Evolutionary conservation across 2,329 filamentous ascomycete species (phyloP).

Genomic region (Hymenoscyphus occultus): DNA sequence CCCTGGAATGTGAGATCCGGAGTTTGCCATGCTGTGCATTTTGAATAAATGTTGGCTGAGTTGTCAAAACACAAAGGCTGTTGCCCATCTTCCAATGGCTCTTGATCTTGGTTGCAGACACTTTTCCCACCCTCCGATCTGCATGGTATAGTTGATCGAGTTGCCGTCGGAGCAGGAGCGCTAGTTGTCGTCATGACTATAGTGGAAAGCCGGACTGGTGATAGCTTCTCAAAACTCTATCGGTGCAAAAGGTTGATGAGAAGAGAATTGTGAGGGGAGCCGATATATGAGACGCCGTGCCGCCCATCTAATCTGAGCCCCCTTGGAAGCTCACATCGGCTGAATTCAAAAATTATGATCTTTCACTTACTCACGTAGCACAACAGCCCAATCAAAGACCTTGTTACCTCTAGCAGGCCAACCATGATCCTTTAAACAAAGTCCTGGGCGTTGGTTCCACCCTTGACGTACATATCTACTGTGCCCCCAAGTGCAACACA

Average conservation of each 20-base stretch:
- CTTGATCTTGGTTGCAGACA: too few relatives aligned
- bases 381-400: neutral
- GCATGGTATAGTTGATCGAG: neutral
- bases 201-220: too few relatives aligned
- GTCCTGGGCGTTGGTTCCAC: slow-evolving; percentile 8
- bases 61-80: too few relatives aligned
- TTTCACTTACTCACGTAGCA: neutral
- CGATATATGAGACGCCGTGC: neutral
- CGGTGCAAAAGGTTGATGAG: too few relatives aligned
- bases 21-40: too few relatives aligned
- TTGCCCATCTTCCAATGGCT: too few relatives aligned
- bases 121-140: too few relatives aligned
- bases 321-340: neutral
- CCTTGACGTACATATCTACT: neutral
- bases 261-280: neutral
- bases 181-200: too few relatives aligned
- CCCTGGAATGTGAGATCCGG: too few relatives aligned
- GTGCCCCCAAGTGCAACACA: neutral
- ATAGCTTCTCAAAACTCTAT: too few relatives aligned
- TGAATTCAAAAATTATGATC: neutral
- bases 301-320: neutral
- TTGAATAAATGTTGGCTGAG: too few relatives aligned
- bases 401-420: neutral
- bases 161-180: neutral
- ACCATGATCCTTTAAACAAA: neutral